Evolutionary conservation across 257 asterid genomes (phyloP).

Genomic region (Plantago major): DNA sequence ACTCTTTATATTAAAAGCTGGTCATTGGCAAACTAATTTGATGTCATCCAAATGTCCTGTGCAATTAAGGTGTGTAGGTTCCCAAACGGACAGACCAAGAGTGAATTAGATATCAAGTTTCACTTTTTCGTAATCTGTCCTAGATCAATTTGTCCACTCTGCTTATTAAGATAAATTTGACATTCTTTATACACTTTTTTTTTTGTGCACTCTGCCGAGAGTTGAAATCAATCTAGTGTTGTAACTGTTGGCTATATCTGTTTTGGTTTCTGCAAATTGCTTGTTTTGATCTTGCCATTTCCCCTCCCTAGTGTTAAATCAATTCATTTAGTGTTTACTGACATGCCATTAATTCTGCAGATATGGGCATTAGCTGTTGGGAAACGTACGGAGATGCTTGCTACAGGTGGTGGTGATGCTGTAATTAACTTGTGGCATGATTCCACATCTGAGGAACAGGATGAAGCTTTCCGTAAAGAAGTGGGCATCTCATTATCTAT

Average conservation of each 20-base stretch:
- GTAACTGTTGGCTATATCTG: no score
- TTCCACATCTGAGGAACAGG: constrained; percentile 84
- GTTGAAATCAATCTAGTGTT: no score
- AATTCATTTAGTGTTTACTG: constrained; percentile 9
- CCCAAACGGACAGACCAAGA: no score
- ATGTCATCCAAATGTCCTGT: no score
- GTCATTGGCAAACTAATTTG: not conserved
- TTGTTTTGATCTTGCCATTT: not conserved
- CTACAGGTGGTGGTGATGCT: constrained; percentile 95
- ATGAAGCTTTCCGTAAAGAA: constrained; percentile 87
- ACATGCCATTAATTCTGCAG: constrained; percentile 37
- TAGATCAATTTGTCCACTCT: no score
- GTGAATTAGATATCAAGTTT: no score
- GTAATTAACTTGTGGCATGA: constrained; percentile 93
- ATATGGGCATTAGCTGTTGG: constrained; percentile 96
- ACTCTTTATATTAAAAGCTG: not conserved
- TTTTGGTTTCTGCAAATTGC: no score
- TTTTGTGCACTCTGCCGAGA: no score
- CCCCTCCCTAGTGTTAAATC: constrained; percentile 7
- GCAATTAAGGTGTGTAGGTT: no score
- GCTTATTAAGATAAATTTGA: no score
- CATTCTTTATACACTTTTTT: no score
- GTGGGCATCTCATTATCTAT: constrained; percentile 35
- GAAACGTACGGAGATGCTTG: constrained; percentile 87
- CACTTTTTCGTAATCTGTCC: no score